phyloP scores from a whole-genome alignment of 352 stramenopile genomes.

The Salisapilia sapeloensis region DNA sequence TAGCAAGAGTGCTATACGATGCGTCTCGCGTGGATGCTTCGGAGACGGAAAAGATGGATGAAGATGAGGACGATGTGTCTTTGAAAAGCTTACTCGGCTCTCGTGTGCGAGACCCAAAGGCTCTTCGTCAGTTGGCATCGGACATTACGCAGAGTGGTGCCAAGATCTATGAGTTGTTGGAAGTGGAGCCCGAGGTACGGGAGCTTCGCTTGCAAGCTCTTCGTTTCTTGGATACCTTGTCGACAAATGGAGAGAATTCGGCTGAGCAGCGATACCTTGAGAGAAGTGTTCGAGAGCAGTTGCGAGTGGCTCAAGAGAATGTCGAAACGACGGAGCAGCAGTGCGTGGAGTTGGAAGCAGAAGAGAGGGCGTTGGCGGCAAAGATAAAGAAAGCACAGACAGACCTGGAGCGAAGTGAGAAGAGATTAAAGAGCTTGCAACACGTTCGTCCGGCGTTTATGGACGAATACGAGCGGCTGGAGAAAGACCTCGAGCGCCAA shows the following conservation, averaged over 20 bases:
- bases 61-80: slow-evolving; percentile 47
- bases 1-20: slow-evolving; percentile 87
- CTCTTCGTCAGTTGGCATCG: slow-evolving; percentile 76
- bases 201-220: slow-evolving; percentile 68
- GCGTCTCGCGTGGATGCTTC: slow-evolving; percentile 56
- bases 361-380: slow-evolving; percentile 79
- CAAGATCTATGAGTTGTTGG: slow-evolving; percentile 85
- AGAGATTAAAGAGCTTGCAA: slow-evolving; percentile 85
- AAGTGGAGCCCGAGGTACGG: slow-evolving; percentile 81
- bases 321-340: slow-evolving; percentile 77
- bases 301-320: slow-evolving; percentile 69
- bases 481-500: slow-evolving; percentile 90
- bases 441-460: slow-evolving; percentile 91
- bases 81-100: slow-evolving; percentile 56
- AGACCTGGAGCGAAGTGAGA: slow-evolving; percentile 92
- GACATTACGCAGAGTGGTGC: slow-evolving; percentile 90
- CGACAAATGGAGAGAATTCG: slow-evolving; percentile 67
- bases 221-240: slow-evolving; percentile 85
- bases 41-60: slow-evolving; percentile 25
- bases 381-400: slow-evolving; percentile 91
- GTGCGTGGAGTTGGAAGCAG: slow-evolving; percentile 82
- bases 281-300: slow-evolving; percentile 52
- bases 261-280: slow-evolving; percentile 82
- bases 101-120: slow-evolving; percentile 79
- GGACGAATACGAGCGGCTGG: slow-evolving; percentile 96